Evolutionary conservation across 768 basidiomycete genomes (phyloP).

Genomic region (Tylopilus cervinicoccineus): DNA sequence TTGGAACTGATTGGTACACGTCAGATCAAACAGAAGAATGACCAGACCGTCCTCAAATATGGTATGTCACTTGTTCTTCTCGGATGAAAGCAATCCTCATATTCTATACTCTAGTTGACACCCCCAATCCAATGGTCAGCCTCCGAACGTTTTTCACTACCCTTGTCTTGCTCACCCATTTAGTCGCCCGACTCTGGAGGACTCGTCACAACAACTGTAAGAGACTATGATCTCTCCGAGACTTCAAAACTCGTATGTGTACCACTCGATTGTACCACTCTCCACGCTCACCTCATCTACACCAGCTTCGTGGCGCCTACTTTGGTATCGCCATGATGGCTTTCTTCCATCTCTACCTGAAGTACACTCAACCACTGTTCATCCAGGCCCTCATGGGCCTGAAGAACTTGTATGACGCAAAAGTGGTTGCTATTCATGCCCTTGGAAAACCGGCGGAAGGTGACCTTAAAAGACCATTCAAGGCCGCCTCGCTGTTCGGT

Average conservation of each 20-base stretch:
- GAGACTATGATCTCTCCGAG: slow-evolving; percentile 91
- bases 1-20: slow-evolving; percentile 13
- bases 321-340: slow-evolving; percentile 83
- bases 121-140: slow-evolving; percentile 70
- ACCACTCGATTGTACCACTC: slow-evolving; percentile 19
- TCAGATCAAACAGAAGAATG: slow-evolving; percentile 93
- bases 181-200: slow-evolving; percentile 64
- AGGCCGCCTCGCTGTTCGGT: slow-evolving; percentile 70
- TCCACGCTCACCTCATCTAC: not conserved
- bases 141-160: not conserved
- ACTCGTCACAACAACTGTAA: slow-evolving; percentile 86
- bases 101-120: slow-evolving; percentile 54
- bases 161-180: not conserved
- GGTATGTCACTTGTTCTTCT: slow-evolving; percentile 43
- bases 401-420: slow-evolving; percentile 86
- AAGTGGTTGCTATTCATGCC: slow-evolving; percentile 78
- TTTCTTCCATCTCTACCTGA: slow-evolving; percentile 91
- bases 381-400: slow-evolving; percentile 94
- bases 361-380: slow-evolving; percentile 95
- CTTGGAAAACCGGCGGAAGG: slow-evolving; percentile 77
- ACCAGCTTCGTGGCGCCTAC: slow-evolving; percentile 60
- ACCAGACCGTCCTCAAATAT: slow-evolving; percentile 94
- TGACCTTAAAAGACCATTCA: slow-evolving; percentile 89
- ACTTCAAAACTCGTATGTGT: slow-evolving; percentile 70
- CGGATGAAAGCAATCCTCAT: not conserved